Evolutionary conservation across 768 basidiomycete genomes (phyloP).

Genomic region (Amanita muscaria): DNA sequence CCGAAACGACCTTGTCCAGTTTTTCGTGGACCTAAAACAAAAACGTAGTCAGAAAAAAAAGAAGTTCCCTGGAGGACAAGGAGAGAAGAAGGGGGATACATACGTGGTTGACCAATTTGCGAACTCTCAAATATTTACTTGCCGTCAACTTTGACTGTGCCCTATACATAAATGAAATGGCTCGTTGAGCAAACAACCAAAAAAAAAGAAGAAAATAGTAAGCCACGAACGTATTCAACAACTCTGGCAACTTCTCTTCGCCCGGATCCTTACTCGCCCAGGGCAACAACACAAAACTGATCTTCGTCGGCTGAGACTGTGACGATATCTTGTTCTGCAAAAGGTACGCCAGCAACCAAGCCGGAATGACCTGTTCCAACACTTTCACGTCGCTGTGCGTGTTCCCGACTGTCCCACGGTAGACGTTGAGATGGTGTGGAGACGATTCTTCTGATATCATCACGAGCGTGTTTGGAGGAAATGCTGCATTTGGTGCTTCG

Average conservation of each 20-base stretch:
- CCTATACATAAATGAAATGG: slow-evolving; percentile 25
- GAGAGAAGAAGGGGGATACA: too few species aligned
- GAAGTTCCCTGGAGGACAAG: too few species aligned
- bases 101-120: slow-evolving; percentile 80
- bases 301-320: slow-evolving; percentile 50
- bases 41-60: background rate
- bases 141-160: slow-evolving; percentile 84
- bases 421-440: slow-evolving; percentile 68
- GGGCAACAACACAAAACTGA: slow-evolving; percentile 86
- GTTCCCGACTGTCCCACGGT: slow-evolving; percentile 61
- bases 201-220: slow-evolving; percentile 12
- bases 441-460: slow-evolving; percentile 77
- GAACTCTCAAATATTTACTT: slow-evolving; percentile 73
- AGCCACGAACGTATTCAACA: slow-evolving; percentile 85
- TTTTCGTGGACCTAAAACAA: slow-evolving; percentile 70
- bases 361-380: slow-evolving; percentile 73
- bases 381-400: slow-evolving; percentile 29
- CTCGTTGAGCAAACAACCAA: slow-evolving; percentile 2
- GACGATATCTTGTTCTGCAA: slow-evolving; percentile 53
- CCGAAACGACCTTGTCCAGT: slow-evolving; percentile 37
- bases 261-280: slow-evolving; percentile 52
- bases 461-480: slow-evolving; percentile 54
- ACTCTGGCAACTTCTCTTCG: slow-evolving; percentile 60
- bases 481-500: slow-evolving; percentile 62
- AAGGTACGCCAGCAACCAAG: slow-evolving; percentile 86